These are phyloP conservation scores for Penicillium griseofulvum DNA, from an alignment of 2,329 filamentous ascomycete species.

Conservation along the genomic window DNA sequence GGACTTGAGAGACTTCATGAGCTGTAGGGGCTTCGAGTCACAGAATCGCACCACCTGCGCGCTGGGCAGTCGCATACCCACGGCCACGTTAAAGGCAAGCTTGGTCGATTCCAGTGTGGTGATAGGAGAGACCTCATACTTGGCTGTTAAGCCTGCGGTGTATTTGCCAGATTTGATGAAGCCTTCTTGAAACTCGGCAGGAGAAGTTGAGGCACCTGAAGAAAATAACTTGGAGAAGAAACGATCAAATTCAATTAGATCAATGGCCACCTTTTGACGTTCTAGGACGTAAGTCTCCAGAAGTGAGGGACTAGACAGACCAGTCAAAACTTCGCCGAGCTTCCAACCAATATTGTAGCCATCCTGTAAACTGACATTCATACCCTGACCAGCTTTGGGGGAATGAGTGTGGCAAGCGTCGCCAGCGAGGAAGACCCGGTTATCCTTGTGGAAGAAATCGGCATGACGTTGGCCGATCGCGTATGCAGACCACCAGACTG, in stretches of 20 bases:
- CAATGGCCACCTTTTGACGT: conserved; percentile 52
- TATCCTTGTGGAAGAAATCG: conserved; percentile 63
- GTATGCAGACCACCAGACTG: conserved; percentile 69
- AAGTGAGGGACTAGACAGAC: conserved; percentile 43
- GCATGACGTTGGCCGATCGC: conserved; percentile 70
- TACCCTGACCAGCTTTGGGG: conserved; percentile 67
- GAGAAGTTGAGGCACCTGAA: conserved; percentile 42
- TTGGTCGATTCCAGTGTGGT: conserved; percentile 38
- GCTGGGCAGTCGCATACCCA: conserved; percentile 53
- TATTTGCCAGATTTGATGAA: conserved; percentile 59
- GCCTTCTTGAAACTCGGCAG: conserved; percentile 54
- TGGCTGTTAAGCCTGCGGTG: conserved; percentile 58
- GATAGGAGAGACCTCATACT: conserved; percentile 54
- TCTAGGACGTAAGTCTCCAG: conserved; percentile 56
- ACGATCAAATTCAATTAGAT: conserved; percentile 62
- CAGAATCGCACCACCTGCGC: conserved; percentile 59
- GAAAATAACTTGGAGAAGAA: conserved; percentile 55
- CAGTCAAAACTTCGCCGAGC: conserved; percentile 50
- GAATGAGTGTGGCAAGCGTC: conserved; percentile 69
- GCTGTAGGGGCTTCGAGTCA: conserved; percentile 58
- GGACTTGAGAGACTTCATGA: conserved; percentile 50
- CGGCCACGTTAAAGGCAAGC: conserved; percentile 38
- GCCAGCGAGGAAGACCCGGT: conserved; percentile 66
- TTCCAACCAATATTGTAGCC: conserved; percentile 62
- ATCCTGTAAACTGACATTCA: conserved; percentile 57